A percentile compares a stretch with the other conserved stretches of the same genome.
Conservation (phyloP, 768 basidiomycete species). For the Dacryopinax spathularia region DNA sequence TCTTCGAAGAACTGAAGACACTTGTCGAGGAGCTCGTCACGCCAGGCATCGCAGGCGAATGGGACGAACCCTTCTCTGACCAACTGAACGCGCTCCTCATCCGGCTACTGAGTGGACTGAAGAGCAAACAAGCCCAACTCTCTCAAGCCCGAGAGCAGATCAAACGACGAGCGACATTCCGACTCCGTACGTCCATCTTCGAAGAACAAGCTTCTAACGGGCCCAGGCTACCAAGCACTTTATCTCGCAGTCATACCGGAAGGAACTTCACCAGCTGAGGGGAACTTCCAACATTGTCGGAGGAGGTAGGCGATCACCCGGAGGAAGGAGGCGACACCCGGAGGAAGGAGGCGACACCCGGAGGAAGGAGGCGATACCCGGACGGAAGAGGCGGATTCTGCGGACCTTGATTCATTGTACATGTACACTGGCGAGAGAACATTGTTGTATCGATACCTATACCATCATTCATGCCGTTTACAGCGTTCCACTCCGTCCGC, state of each 20-base stretch:
- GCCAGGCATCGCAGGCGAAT: neutral
- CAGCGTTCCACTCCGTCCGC: too few species aligned
- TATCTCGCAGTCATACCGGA: neutral
- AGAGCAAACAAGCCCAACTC: neutral
- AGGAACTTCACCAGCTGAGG: neutral
- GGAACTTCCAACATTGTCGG: too few species aligned
- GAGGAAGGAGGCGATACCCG: conserved; percentile 2
- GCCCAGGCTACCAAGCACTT: neutral
- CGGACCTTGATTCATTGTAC: neutral
- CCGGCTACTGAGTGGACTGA: neutral
- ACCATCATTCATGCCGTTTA: too few species aligned
- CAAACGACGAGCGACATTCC: neutral
- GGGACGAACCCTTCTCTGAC: neutral
- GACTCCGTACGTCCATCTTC: neutral
- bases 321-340: too few species aligned
- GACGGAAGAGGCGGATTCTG: neutral
- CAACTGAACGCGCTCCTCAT: neutral
- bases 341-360: too few species aligned
- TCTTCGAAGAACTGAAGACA: neutral
- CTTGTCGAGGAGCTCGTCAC: neutral
- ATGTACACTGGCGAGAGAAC: neutral
- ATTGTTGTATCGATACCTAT: neutral
- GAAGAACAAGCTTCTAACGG: neutral
- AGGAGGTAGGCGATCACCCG: too few species aligned
- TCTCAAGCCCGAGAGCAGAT: neutral